These are phyloP conservation scores for Mesembryanthemum crystallinum DNA, from an alignment of 148 eudicot genomes.

Conservation along the genomic window DNA sequence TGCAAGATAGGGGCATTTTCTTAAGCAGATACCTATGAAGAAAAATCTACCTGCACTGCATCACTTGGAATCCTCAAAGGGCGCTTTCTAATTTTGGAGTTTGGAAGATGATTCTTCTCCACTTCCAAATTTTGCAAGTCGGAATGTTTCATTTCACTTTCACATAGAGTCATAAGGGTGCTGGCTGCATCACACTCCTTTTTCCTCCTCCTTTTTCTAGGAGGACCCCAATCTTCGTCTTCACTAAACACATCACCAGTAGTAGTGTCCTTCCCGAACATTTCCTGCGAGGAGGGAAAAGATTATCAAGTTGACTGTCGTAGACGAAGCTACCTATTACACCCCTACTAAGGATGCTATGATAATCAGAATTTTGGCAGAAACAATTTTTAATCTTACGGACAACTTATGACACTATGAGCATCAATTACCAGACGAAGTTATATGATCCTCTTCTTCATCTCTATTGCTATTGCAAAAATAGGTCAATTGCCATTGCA, in stretches of 20 bases:
- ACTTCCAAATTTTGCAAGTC: conserved; percentile 26
- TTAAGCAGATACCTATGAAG: neutral
- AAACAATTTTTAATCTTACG: too few relatives aligned
- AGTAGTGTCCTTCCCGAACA: conserved; percentile 79
- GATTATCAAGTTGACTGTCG: conserved; percentile 8
- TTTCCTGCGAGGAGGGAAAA: conserved; percentile 54
- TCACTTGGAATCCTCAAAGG: conserved; percentile 63
- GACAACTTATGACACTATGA: too few relatives aligned
- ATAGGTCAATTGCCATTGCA: neutral
- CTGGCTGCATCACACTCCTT: conserved; percentile 74
- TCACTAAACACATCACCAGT: conserved; percentile 62
- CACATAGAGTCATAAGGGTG: conserved; percentile 62
- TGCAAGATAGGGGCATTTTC: neutral
- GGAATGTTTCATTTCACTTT: conserved; percentile 37
- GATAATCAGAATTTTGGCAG: too few relatives aligned
- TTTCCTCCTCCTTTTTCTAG: conserved; percentile 52
- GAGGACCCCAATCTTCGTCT: conserved; percentile 98
- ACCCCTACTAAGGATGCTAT: neutral
- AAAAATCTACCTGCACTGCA: conserved; percentile 60
- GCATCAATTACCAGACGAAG: too few relatives aligned
- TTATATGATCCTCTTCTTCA: neutral
- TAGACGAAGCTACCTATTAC: neutral
- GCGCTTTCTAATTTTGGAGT: conserved; percentile 35
- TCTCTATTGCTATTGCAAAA: neutral
- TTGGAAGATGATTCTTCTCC: conserved; percentile 28